phyloP scores from a whole-genome alignment of 169 alveolate genomes.

The Amoebophrya sp. region DNA sequence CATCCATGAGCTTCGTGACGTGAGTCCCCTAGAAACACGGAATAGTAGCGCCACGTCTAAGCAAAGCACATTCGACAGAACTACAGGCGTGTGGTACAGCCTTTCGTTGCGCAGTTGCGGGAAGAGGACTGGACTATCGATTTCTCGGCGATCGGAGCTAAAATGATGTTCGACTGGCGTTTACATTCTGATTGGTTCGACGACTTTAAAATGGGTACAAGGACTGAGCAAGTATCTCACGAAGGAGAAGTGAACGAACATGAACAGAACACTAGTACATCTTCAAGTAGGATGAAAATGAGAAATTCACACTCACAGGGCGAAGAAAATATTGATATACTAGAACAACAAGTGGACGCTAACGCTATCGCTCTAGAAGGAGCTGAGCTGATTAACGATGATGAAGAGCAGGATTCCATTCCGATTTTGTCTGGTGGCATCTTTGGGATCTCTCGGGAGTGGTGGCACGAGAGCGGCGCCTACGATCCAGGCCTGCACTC shows the following conservation, averaged over 20 bases:
- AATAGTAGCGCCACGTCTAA: conserved; percentile 49
- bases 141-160: conserved; percentile 42
- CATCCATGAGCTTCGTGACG: no score
- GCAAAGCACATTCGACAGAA: conserved; percentile 48
- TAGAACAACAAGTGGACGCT: no score
- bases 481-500: conserved; percentile 52
- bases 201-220: no score
- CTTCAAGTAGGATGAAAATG: no score
- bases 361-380: no score
- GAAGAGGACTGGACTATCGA: conserved; percentile 33
- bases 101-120: conserved; percentile 43
- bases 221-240: no score
- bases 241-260: no score
- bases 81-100: conserved; percentile 49
- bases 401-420: conserved; percentile 40
- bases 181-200: conserved; percentile 54
- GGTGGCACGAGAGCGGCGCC: conserved; percentile 54
- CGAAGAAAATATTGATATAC: no score
- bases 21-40: no score
- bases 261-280: no score
- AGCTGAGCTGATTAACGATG: no score
- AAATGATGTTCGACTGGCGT: conserved; percentile 56
- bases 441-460: conserved; percentile 44
- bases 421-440: conserved; percentile 55
- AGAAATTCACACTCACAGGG: no score